Percentiles rank a stretch among this genome's conserved stretches.
phyloP scores from a whole-genome alignment of 768 basidiomycete genomes.

The Mycena alexandri region DNA sequence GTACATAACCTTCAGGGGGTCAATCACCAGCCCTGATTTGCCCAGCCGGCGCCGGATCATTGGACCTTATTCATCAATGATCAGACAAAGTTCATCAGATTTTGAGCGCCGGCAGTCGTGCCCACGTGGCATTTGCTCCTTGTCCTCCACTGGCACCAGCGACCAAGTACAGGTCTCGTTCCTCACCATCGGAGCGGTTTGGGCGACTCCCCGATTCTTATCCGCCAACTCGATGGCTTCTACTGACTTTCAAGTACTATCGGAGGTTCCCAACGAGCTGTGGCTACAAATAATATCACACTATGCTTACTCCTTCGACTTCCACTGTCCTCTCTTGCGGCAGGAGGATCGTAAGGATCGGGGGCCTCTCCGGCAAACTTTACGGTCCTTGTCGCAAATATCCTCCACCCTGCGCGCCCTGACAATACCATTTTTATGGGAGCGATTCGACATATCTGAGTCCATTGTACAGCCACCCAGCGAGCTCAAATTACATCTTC shows the following conservation, averaged over 20 bases:
- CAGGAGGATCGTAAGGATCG: background rate
- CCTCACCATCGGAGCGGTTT: no score
- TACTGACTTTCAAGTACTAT: background rate
- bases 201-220: no score
- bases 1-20: no score
- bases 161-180: no score
- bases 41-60: no score
- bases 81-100: no score
- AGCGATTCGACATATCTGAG: background rate
- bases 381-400: constrained; percentile 13
- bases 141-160: no score
- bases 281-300: constrained; percentile 10
- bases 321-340: background rate
- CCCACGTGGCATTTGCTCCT: no score
- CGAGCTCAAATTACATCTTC: background rate
- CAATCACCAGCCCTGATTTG: no score
- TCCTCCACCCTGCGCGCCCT: constrained; percentile 1
- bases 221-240: no score
- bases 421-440: constrained; percentile 11
- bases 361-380: background rate
- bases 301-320: background rate
- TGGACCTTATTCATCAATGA: no score
- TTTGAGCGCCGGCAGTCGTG: no score
- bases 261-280: constrained; percentile 17
- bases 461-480: background rate